Evolutionary conservation across 2,329 filamentous ascomycete species (phyloP).

Genomic region (Penicillium sp.): DNA sequence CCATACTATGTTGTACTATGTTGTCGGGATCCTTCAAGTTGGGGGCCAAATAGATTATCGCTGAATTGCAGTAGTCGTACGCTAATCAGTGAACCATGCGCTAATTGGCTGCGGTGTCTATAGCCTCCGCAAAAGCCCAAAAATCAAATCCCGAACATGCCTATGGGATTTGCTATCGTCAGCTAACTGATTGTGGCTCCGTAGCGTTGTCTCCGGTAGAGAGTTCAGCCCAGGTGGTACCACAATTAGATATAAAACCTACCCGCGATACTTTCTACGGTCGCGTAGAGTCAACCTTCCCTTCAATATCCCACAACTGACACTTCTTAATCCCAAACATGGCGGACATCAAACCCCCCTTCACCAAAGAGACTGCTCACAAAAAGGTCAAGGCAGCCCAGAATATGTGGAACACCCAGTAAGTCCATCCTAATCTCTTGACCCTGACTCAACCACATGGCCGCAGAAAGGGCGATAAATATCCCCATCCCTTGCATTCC

Average conservation of each 20-base stretch:
- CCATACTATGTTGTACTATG: too few relatives aligned
- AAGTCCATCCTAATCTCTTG: conserved; percentile 21
- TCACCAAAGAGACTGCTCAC: conserved; percentile 69
- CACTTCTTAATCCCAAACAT: conserved; percentile 20
- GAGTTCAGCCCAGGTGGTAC: not conserved
- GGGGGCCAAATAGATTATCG: too few relatives aligned
- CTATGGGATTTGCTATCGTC: not conserved
- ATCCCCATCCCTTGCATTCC: conserved; percentile 19
- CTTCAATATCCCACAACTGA: not conserved
- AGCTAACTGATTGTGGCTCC: not conserved
- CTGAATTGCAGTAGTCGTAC: too few relatives aligned
- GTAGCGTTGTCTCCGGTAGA: not conserved
- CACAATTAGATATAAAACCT: not conserved
- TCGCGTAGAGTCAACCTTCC: not conserved
- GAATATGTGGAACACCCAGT: conserved; percentile 79
- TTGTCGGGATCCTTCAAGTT: too few relatives aligned
- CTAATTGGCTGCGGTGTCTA: not conserved
- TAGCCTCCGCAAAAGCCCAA: not conserved
- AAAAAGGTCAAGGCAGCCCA: conserved; percentile 83
- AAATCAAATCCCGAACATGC: not conserved
- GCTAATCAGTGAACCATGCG: not conserved
- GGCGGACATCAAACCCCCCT: conserved; percentile 62
- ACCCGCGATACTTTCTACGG: not conserved
- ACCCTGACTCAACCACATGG: conserved; percentile 16
- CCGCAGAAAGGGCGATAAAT: conserved; percentile 10